Evolutionary conservation across 2,329 filamentous ascomycete genomes (phyloP).

Genomic region (Pseudophaeomoniella oleicola): DNA sequence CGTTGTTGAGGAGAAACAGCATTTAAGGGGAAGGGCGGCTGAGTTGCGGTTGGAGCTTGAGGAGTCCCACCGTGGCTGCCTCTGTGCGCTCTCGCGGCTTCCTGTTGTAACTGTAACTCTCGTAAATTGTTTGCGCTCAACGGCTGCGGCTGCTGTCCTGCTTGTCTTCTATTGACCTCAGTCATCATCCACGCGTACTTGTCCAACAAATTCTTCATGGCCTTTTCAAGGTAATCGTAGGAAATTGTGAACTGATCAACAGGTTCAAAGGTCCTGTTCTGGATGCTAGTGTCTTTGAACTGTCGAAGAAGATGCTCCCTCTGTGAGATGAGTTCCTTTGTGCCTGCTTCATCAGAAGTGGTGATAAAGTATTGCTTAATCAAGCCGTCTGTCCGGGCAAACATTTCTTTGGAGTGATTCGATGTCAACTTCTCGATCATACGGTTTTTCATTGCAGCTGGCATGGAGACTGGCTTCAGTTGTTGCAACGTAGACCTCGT

Average conservation of each 20-base stretch:
- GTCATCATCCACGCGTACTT: conserved; percentile 18
- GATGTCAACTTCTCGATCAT: conserved; percentile 21
- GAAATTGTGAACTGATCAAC: conserved; percentile 28
- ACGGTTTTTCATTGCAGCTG: conserved; percentile 13
- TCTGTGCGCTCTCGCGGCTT: conserved; percentile 23
- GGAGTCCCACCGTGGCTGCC: conserved; percentile 26
- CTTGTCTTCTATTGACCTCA: conserved; percentile 10
- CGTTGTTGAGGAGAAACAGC: conserved; percentile 41
- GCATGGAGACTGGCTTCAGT: conserved; percentile 18
- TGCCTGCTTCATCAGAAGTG: conserved; percentile 20
- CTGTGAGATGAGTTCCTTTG: conserved; percentile 13
- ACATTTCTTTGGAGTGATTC: conserved; percentile 24
- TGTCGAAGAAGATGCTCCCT: conserved; percentile 30
- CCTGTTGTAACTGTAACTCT: conserved; percentile 30
- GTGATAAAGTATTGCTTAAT: conserved; percentile 23
- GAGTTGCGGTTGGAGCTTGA: conserved; percentile 33
- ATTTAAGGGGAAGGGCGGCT: conserved; percentile 32
- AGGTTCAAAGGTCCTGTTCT: conserved; percentile 23
- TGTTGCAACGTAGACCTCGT: conserved; percentile 20
- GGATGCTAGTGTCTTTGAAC: conserved; percentile 19
- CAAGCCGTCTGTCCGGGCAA: conserved; percentile 27
- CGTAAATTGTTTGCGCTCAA: conserved; percentile 32
- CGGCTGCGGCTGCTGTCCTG: conserved; percentile 13
- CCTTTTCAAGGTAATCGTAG: conserved; percentile 21
- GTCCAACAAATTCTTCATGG: conserved; percentile 23